Base-by-base conservation (phyloP, 108 stramenopile genomes). In the Asterionellopsis glacialis region DNA sequence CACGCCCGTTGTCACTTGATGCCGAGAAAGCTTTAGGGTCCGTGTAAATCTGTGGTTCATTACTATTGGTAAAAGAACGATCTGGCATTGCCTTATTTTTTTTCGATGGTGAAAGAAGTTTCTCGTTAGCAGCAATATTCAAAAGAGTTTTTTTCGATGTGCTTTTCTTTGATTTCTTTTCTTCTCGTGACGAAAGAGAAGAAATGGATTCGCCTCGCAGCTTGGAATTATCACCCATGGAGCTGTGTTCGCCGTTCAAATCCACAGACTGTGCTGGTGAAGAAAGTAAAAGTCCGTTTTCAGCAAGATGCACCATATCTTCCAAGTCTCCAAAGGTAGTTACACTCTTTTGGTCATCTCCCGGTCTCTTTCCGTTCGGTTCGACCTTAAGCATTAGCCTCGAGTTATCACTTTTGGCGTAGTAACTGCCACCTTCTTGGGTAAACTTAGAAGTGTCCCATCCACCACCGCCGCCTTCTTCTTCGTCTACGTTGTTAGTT, bases 241-340 rank as follows among this genome's bases (percentile, higher is more conserved):
- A 33, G 33, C 33, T 7, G 5, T 33, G 33, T 33, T 33, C 33
- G n/a, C n/a, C n/a, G 38, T 58, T 5, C 41, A 58, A 9, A 41
- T 40, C 22, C 19, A 13, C 41, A 38, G 33, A 33, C 2, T 2
- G 33, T 7, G 33, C 33, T 45, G 19, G 12, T 63, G 16, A 51
- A 63, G 16, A 51, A 63, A 38, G 52, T 63, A 51, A 26, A 57
- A 27, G 64, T 10, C 33, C 40, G 5, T 47, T 45, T 19, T 65
- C 22, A 23, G 14, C n/a, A 48, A 38, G 38, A 19, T 57, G 39
- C 21, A 53, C 52, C 5, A 57, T 41, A 42, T 41, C 39, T 19
- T 57, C 56, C 18, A 57, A 22, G 39, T 57, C 56, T 13, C 56
- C 56, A 22, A 57, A 57, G 39, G 56, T 41, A 16, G 18, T 15